Base-by-base conservation (phyloP, 495 filamentous ascomycete species). In the Amphirosellinia nigrospora region DNA sequence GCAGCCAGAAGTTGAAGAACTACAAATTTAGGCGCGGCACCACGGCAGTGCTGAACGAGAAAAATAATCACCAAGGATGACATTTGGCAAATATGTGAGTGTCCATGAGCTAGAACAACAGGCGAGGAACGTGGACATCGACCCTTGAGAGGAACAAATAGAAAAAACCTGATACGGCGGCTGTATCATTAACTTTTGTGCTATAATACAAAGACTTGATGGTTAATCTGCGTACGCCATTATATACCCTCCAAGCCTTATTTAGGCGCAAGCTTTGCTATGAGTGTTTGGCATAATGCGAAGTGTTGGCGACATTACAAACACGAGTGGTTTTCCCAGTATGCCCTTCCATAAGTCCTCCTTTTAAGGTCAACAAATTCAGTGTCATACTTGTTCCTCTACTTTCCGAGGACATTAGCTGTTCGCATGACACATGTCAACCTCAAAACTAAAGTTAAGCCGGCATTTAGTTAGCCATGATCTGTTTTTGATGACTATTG, bases 101-200 rank as follows among this genome's bases (percentile, higher is more conserved):
- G 90, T 99, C 56, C 91, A 97, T 73, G 96, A 97, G 73, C 78
- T 98, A 68, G 81, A 86, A 67, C 85, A 71, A 84, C 84, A 30
- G 89, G 89, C 73, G 92, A 88, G 32, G 94, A 97, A 85, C 92
- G 89, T 99, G 96, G 96, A 99, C 76, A 89, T 99, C 43, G 96
- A 98, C 82, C 78, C 84, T 72, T 94, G 88, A 83, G 23, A 34
- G 70, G 70, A 26, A 48, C 46, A 52, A 23, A 65, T 52, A 53
- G 48, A 58, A 69, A 45, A 72, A 66, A 39, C 16, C 36, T 46
- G 56, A 38, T 13, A 16, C 15, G n/a, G 46, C 56, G 55, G 67
- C 43, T 69, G 67, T 69, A 69, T 53, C 48, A 69, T 62, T 55
- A 63, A 41, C 23, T 30, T 32, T 45, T 56, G 59, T 32, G 48